These are phyloP conservation scores for Rhodotorula sp. DNA, from an alignment of 1,284 basidiomycete species.

Conservation along the genomic window DNA sequence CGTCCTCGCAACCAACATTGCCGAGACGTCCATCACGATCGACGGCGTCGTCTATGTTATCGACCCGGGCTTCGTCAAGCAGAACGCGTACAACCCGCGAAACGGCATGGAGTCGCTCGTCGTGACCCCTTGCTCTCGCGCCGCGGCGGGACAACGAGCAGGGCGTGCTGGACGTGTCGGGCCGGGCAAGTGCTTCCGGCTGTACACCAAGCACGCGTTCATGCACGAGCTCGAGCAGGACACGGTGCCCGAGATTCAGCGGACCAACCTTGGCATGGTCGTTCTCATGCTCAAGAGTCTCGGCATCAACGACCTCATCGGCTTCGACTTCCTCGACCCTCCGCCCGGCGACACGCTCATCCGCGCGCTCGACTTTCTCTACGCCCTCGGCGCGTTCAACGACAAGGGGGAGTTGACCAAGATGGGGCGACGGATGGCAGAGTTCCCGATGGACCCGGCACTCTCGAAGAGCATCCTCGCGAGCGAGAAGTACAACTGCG, in stretches of 20 bases:
- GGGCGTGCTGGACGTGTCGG: conserved; percentile 96
- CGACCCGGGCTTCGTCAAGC: conserved; percentile 96
- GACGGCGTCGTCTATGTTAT: conserved; percentile 98
- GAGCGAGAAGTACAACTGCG: conserved; percentile 90
- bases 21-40: conserved; percentile 96
- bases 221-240: conserved; percentile 62
- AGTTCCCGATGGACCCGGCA: conserved; percentile 95
- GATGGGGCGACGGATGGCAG: conserved; percentile 93
- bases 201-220: conserved; percentile 66
- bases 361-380: conserved; percentile 86
- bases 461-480: conserved; percentile 94
- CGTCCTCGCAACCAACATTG: conserved; percentile 97
- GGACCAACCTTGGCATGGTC: conserved; percentile 57
- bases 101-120: conserved; percentile 94
- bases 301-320: conserved; percentile 63
- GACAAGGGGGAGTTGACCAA: conserved; percentile 95
- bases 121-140: conserved; percentile 92
- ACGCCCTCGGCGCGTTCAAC: conserved; percentile 93
- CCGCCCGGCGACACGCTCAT: conserved; percentile 96
- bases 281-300: conserved; percentile 63
- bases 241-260: conserved; percentile 61
- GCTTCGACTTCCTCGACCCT: conserved; percentile 64
- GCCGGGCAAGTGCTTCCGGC: conserved; percentile 94
- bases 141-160: conserved; percentile 94
- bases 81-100: conserved; percentile 93